A percentile compares a stretch with the other conserved stretches of the same genome.
phyloP scores from a whole-genome alignment of 1,139 yeast genomes.

The Pichia sp. region DNA sequence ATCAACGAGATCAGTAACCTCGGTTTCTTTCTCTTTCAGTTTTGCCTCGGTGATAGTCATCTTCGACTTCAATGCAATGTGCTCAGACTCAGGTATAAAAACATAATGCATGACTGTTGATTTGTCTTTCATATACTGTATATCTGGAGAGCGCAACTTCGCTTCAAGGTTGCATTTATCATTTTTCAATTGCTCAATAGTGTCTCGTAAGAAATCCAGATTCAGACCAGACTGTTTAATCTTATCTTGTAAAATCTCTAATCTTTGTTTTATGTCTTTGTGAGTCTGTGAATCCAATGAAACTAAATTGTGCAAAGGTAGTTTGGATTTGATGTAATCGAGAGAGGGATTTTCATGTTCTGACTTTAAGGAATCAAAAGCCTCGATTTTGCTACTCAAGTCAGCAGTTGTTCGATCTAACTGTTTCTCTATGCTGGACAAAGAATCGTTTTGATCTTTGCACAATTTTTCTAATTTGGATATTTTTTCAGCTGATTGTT shows the following conservation, averaged over 20 bases:
- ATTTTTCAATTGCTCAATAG: conserved; percentile 5
- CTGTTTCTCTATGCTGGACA: not conserved
- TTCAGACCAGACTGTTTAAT: conserved; percentile 3
- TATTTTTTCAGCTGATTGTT: not conserved
- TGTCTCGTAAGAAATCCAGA: not conserved
- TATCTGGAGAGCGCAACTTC: conserved; percentile 9
- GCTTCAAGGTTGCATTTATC: conserved; percentile 5
- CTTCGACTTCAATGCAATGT: conserved; percentile 25
- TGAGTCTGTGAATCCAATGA: conserved; percentile 10
- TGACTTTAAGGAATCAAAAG: conserved; percentile 1
- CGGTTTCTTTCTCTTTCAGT: conserved; percentile 3
- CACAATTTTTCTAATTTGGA: not conserved
- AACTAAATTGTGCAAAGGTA: conserved; percentile 27
- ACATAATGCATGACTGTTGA: conserved; percentile 31
- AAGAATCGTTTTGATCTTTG: not conserved
- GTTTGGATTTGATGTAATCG: conserved; percentile 28
- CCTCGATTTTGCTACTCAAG: conserved; percentile 20
- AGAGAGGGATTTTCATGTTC: conserved; percentile 17
- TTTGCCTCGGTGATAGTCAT: conserved; percentile 6
- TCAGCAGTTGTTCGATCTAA: not conserved
- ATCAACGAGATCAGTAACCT: not conserved
- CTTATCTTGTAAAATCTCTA: conserved; percentile 4
- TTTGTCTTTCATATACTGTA: conserved; percentile 21
- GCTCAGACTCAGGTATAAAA: conserved; percentile 28
- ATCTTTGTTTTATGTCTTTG: not conserved